A percentile compares a stretch with the other conserved stretches of the same genome.
phyloP scores from a whole-genome alignment of 805 yeast species.

The Ogataea naganishii region DNA sequence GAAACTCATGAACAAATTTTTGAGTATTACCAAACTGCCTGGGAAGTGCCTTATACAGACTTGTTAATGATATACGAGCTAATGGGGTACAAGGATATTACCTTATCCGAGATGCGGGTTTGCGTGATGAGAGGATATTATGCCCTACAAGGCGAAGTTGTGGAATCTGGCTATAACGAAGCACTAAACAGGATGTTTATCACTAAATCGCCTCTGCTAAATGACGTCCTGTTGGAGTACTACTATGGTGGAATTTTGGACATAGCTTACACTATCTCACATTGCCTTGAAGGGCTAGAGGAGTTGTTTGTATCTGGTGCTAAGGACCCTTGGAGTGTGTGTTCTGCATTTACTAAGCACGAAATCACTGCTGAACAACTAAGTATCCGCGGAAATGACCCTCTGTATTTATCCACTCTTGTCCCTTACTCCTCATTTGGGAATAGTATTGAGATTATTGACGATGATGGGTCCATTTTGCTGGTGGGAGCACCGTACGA shows the following conservation, averaged over 20 bases:
- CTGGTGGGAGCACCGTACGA: slow-evolving; percentile 48
- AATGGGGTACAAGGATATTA: slow-evolving; percentile 27
- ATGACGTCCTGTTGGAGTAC: slow-evolving; percentile 34
- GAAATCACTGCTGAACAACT: background rate
- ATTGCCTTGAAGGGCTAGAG: slow-evolving; percentile 29
- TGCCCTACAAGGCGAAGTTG: slow-evolving; percentile 40
- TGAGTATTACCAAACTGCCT: slow-evolving; percentile 19
- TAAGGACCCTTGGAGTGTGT: slow-evolving; percentile 25
- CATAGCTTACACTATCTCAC: slow-evolving; percentile 27
- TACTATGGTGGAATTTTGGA: slow-evolving; percentile 47
- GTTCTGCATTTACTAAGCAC: slow-evolving; percentile 17
- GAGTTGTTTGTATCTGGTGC: slow-evolving; percentile 30
- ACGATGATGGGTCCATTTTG: slow-evolving; percentile 25
- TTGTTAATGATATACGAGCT: slow-evolving; percentile 29
- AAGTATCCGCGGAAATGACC: slow-evolving; percentile 1
- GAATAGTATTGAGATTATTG: slow-evolving; percentile 30
- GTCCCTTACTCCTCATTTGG: slow-evolving; percentile 37
- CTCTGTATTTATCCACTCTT: slow-evolving; percentile 8
- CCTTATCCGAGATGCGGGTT: slow-evolving; percentile 25
- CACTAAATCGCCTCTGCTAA: slow-evolving; percentile 38
- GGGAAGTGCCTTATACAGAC: slow-evolving; percentile 38
- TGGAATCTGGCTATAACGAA: no score
- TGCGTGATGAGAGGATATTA: slow-evolving; percentile 51
- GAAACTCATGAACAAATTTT: slow-evolving; percentile 6
- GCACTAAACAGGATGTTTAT: no score